Conservation (phyloP, 768 basidiomycete genomes). For the Lanmaoa rubissima region DNA sequence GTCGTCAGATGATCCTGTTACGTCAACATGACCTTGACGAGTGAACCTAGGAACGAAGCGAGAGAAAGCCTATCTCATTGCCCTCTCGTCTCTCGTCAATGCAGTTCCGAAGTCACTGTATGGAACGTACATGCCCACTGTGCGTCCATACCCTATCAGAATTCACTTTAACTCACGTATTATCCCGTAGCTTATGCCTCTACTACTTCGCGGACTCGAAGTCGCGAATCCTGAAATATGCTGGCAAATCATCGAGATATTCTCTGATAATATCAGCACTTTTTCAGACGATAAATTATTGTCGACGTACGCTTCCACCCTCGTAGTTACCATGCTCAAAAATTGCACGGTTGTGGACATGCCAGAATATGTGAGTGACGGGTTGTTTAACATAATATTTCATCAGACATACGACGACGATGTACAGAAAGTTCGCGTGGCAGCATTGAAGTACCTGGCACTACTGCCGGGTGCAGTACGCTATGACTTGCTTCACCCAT, state of each 20-base stretch:
- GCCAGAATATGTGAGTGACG: conserved; percentile 52
- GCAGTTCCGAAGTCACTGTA: conserved; percentile 78
- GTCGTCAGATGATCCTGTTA: conserved; percentile 16
- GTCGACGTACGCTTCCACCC: conserved; percentile 65
- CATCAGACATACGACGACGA: not conserved
- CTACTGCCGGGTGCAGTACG: conserved; percentile 73
- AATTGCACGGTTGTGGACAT: conserved; percentile 52
- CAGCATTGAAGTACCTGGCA: conserved; percentile 73
- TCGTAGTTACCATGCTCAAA: conserved; percentile 71
- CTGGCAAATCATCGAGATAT: conserved; percentile 74
- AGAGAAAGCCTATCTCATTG: conserved; percentile 76
- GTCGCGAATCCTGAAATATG: conserved; percentile 73
- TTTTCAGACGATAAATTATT: conserved; percentile 51
- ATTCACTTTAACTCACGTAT: not conserved
- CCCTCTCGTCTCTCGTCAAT: conserved; percentile 77
- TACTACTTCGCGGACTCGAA: conserved; percentile 82
- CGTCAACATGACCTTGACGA: not conserved
- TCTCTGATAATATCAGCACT: conserved; percentile 67
- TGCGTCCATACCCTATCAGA: conserved; percentile 28
- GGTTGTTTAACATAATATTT: not conserved
- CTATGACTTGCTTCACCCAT: conserved; percentile 80
- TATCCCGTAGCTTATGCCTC: conserved; percentile 73
- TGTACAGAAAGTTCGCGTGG: conserved; percentile 66
- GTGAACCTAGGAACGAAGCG: conserved; percentile 42
- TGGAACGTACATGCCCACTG: conserved; percentile 60